Conservation (phyloP, 2,329 filamentous ascomycete species). For the Aureobasidium sp. region DNA sequence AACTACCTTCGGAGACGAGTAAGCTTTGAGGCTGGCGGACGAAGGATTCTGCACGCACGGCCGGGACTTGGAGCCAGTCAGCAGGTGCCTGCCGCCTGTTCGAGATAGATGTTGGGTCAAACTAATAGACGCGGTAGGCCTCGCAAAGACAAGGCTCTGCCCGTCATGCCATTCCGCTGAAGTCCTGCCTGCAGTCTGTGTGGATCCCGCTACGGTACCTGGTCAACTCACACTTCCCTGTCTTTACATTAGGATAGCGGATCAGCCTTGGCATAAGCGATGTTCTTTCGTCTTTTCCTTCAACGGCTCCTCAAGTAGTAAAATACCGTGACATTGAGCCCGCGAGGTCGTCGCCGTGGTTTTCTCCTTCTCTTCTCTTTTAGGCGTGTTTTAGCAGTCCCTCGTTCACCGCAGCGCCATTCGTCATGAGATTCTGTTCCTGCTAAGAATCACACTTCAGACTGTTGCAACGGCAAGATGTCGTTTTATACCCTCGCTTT, state of each 20-base stretch:
- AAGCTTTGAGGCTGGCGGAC: slow-evolving; percentile 12
- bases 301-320: slow-evolving; percentile 1
- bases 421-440: neutral
- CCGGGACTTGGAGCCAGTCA: slow-evolving; percentile 8
- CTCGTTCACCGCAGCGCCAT: neutral
- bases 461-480: neutral
- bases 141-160: neutral
- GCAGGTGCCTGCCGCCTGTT: slow-evolving; percentile 9
- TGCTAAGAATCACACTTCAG: neutral
- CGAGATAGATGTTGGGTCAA: slow-evolving; percentile 1
- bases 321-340: slow-evolving; percentile 4
- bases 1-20: neutral
- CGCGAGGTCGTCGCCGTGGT: neutral
- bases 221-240: slow-evolving; percentile 3
- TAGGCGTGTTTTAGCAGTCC: neutral
- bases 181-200: neutral
- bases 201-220: neutral
- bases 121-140: slow-evolving; percentile 2
- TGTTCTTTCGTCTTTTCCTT: neutral
- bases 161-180: slow-evolving; percentile 1
- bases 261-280: slow-evolving; percentile 12
- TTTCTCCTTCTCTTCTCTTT: neutral
- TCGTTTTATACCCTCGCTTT: slow-evolving; percentile 3
- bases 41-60: slow-evolving; percentile 14
- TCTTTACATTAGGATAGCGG: neutral